These are phyloP conservation scores for Tylopilus sp. DNA, from an alignment of 768 basidiomycete species.

Conservation along the genomic window DNA sequence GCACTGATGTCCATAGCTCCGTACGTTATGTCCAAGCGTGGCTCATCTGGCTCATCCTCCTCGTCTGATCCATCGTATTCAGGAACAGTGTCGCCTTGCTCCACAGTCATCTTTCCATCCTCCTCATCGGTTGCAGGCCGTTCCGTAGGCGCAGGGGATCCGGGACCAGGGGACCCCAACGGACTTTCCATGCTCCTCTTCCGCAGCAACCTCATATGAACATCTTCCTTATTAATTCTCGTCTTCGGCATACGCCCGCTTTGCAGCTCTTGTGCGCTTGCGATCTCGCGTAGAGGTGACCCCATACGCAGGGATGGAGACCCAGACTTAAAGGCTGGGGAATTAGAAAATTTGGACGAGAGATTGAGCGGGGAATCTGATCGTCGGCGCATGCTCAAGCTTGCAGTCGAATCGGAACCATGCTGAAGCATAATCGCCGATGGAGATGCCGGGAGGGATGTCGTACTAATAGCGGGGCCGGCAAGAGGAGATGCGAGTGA, in stretches of 20 bases:
- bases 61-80: constrained; percentile 6
- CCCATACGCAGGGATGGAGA: constrained; percentile 24
- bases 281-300: constrained; percentile 27
- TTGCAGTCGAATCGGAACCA: constrained; percentile 19
- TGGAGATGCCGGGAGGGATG: constrained; percentile 12
- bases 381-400: constrained; percentile 14
- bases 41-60: constrained; percentile 35
- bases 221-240: constrained; percentile 52
- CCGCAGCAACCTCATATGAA: constrained; percentile 46
- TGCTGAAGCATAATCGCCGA: constrained; percentile 6
- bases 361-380: constrained; percentile 24
- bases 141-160: constrained; percentile 7
- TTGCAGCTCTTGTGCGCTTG: constrained; percentile 21
- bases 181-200: constrained; percentile 46
- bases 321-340: constrained; percentile 16
- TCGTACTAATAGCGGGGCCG: background rate
- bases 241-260: constrained; percentile 29
- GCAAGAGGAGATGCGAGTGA: constrained; percentile 3
- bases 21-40: constrained; percentile 39
- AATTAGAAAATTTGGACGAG: constrained; percentile 15
- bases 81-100: background rate
- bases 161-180: constrained; percentile 19
- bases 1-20: constrained; percentile 38
- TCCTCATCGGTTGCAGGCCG: background rate
- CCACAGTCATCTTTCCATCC: background rate